Evolutionary conservation across 2,329 filamentous ascomycete species (phyloP), one percentile per base, ranked within the genome.

Genomic region (Beauveria scarabaeidicola): DNA sequence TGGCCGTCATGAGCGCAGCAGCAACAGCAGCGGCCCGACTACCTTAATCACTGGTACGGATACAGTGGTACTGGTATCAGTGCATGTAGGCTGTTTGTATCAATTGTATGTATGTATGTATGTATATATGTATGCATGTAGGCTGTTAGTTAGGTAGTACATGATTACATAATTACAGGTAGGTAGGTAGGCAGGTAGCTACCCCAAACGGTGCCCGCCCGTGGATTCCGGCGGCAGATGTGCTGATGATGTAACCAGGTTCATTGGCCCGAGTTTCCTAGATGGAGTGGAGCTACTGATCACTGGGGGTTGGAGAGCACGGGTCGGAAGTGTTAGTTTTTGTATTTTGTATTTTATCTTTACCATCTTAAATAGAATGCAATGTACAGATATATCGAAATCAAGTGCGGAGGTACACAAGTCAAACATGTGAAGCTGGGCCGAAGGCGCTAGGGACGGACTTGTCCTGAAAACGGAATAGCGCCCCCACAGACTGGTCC

Each of bases 381-480:
- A 19, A 41, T 15, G 32, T 36, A 15, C 32, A 1, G 5, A 36
- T 15, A 36, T 36, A 15, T 36, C 32, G 13, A 36, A 36, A 3
- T n/a, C n/a, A n/a, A n/a, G n/a, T n/a, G n/a, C n/a, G n/a, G n/a
- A n/a, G n/a, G n/a, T n/a, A n/a, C n/a, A n/a, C n/a, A n/a, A 10
- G 32, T 36, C 32, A 51, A 58, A 58, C 56, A 58, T 58, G 56
- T 58, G 56, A 58, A 58, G 47, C 56, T 58, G 55, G 54, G 25
- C 11, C 8, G 36, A 44, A 7, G 41, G 17, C 23, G 38, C 40
- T 44, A 46, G 40, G 52, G 46, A 29, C 19, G 52, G 46, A 29
- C 19, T 17, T 13, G 15, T 6, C 29, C 53, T 43, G 43, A 36
- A 47, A 48, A 27, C 43, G 43, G 53, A 56, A 47, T 47, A 32